Evolutionary conservation across 2,329 filamentous ascomycete species (phyloP), one percentile per base, ranked within the genome.

Genomic region (Sphaceloma murrayae): DNA sequence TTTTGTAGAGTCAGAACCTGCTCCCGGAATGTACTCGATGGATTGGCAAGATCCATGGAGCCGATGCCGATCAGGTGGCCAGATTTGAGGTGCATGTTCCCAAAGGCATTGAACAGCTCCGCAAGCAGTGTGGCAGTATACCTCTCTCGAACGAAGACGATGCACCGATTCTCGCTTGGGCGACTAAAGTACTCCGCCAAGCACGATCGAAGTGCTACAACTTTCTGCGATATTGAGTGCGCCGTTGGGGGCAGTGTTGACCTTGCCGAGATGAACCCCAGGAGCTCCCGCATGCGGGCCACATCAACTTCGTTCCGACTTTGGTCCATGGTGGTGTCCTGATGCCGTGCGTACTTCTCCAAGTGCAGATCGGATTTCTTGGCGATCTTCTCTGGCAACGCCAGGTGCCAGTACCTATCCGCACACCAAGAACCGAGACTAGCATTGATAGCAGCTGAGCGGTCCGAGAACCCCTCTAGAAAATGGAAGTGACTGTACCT

Each of bases 391-490:
- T 84, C 75, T 0, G 72, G 70, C 16, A 94, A 68, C 9, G 76
- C 74, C 22, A 85, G 72, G 44, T 74, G 69, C 87, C 87, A 94
- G 46, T 85, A 79, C 40, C 78, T 70, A 57, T 98, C 87, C 0
- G 86, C 78, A 52, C 83, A 85, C 89, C 91, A 96, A 2, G 72
- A 64, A 1, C 91, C 91, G 3, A 96, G 69, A 31, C 82, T 72
- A 2, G 75, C 72, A 1, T 75, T 77, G 2, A 80, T 74, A 6
- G 72, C 63, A 19, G 67, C 69, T 1, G 83, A 70, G 49, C 74
- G 80, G 2, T 62, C 57, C 21, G 88, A 80, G 1, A 78, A 62
- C 21, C 68, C 71, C 5, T 66, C 57, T 49, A 93, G 63, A 7
- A 66, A 61, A 38, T 65, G 48, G 4, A 78, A 54, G 31, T 77